Evolutionary conservation across 2,329 filamentous ascomycete species (phyloP).

Genomic region (Aureobasidium musti): DNA sequence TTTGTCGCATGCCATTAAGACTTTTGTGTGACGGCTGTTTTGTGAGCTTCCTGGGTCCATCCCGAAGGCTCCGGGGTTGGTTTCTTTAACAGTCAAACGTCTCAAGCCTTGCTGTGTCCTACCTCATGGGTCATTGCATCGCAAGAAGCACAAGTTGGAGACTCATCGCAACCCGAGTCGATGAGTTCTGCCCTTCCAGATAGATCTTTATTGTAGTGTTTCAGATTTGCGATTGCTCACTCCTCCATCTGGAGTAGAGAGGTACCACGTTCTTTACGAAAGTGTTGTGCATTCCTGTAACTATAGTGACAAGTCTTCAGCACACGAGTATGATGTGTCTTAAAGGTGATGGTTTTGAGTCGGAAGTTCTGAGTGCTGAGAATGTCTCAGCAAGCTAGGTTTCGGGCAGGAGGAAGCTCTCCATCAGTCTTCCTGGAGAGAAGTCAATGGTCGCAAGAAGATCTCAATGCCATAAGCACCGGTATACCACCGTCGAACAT

Average conservation of each 20-base stretch:
- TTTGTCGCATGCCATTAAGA: neutral
- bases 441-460: neutral
- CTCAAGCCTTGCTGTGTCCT: neutral
- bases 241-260: too few species aligned
- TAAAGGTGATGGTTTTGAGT: neutral
- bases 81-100: neutral
- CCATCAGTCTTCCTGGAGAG: neutral
- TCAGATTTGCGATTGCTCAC: too few species aligned
- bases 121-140: too few species aligned
- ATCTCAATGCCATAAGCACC: neutral
- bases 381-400: neutral
- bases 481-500: neutral
- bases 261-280: neutral
- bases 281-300: neutral
- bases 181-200: too few species aligned
- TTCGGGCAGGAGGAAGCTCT: conserved; percentile 19
- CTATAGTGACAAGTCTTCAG: neutral
- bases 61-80: neutral
- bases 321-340: neutral
- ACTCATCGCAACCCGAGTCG: too few species aligned
- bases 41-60: too few species aligned
- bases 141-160: too few species aligned
- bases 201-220: too few species aligned
- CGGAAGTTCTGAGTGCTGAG: neutral
- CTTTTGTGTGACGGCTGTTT: neutral